A percentile compares a stretch with the other conserved stretches of the same genome.
Evolutionary conservation across 768 basidiomycete species (phyloP).

Genomic region (Cubamyces sp.): DNA sequence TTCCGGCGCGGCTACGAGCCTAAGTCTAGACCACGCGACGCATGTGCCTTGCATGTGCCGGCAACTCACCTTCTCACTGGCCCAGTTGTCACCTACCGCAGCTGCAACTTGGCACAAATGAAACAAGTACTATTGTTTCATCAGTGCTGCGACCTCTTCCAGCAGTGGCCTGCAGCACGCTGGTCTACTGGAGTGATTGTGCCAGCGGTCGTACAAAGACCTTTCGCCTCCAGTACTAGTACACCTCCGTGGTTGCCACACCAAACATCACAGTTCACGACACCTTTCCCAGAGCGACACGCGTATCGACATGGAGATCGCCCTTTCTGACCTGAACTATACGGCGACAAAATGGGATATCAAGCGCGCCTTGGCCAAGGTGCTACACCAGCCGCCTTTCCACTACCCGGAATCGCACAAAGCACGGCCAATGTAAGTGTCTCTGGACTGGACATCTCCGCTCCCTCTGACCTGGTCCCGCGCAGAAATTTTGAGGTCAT

Average conservation of each 20-base stretch:
- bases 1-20: neutral
- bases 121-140: no score
- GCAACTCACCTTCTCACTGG: neutral
- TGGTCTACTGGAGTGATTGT: no score
- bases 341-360: constrained; percentile 55
- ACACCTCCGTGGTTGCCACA: no score
- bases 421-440: constrained; percentile 12
- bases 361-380: constrained; percentile 52
- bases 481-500: constrained; percentile 63
- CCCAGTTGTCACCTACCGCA: constrained; percentile 9
- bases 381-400: constrained; percentile 59
- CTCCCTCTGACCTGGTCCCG: constrained; percentile 28
- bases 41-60: no score
- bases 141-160: no score
- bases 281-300: neutral
- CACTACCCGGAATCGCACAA: constrained; percentile 21
- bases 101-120: neutral
- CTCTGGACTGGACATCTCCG: no score
- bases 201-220: no score
- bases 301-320: constrained; percentile 39
- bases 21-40: no score
- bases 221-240: no score
- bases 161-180: no score
- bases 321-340: constrained; percentile 36
- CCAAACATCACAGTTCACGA: no score